Percentiles rank a stretch among this genome's conserved stretches.
phyloP scores from a whole-genome alignment of 257 asterid genomes.

The Echium plantagineum region DNA sequence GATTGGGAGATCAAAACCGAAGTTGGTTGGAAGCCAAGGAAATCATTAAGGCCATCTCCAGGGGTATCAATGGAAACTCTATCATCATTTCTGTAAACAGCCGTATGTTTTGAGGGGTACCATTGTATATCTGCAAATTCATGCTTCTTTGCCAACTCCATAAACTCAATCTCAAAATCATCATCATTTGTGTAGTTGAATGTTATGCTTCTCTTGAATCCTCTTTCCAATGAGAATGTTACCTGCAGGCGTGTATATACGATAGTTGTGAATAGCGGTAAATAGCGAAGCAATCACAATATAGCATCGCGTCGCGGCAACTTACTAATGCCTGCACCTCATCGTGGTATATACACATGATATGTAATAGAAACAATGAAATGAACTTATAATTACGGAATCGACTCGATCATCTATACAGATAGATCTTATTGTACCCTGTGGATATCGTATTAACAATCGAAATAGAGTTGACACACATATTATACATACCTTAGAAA shows the following conservation, averaged over 20 bases:
- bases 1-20: slow-evolving; percentile 28
- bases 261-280: too few species aligned
- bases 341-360: too few species aligned
- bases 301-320: too few species aligned
- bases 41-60: slow-evolving; percentile 70
- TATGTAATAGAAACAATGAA: too few species aligned
- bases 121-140: slow-evolving; percentile 88
- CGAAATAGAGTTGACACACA: too few species aligned
- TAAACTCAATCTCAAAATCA: slow-evolving; percentile 37
- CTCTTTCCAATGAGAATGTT: slow-evolving; percentile 49
- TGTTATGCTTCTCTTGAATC: slow-evolving; percentile 56
- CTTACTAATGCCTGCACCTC: too few species aligned
- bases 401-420: too few species aligned
- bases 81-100: slow-evolving; percentile 60
- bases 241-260: slow-evolving; percentile 27
- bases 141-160: slow-evolving; percentile 43
- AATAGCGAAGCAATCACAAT: too few species aligned
- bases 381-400: too few species aligned
- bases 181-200: slow-evolving; percentile 53
- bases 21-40: slow-evolving; percentile 76
- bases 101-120: slow-evolving; percentile 73
- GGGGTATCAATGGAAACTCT: slow-evolving; percentile 39
- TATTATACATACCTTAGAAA: slow-evolving; percentile 87
- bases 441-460: too few species aligned
- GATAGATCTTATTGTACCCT: too few species aligned